Evolutionary conservation across 2,329 filamentous ascomycete genomes (phyloP), one percentile per base, ranked within the genome.

Genomic region (Penicillium griseofulvum): DNA sequence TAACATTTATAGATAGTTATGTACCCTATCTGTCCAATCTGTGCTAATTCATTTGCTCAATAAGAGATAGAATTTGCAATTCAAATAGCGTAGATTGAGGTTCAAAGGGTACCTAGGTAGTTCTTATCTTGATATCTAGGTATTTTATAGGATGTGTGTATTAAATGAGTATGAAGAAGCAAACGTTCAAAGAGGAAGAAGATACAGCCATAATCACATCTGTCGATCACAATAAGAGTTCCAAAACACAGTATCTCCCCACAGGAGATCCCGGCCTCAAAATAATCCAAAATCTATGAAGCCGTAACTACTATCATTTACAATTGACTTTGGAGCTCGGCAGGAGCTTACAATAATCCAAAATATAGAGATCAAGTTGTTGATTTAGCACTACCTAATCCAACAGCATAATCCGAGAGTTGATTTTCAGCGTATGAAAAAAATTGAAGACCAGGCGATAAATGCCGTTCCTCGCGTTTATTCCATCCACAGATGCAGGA

Each of bases 381-480:
- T 62, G 62, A 65, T 62, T 62, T 46, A 62, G 45, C 58, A 68
- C 66, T 64, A 62, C 56, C 58, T 54, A 65, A 57, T 49, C 42
- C 56, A 64, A 62, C 39, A 59, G 26, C 62, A 59, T 53, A 61
- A 65, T 56, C 60, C 49, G 38, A 58, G 65, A 37, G 64, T 46
- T 48, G 37, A 57, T 63, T 66, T 73, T 68, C 65, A 67, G 66
- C 69, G 68, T 63, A 71, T 68, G 66, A 69, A 66, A 69, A 67
- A 71, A 71, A 66, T 68, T 71, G 78, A 80, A 80, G 77, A 80
- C 77, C 78, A 80, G 78, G 78, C 78, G 65, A 70, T 62, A 64
- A 74, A 68, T 67, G 78, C 78, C 78, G 78, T 80, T 80, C 78
- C 75, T 75, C 78, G 76, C 78, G 78, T 80, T 76, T 76, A 76